Percentiles rank a stretch among this genome's conserved stretches.
These are phyloP conservation scores for Tetragonia tetragonoides DNA, from an alignment of 148 eudicot species.

Conservation along the genomic window DNA sequence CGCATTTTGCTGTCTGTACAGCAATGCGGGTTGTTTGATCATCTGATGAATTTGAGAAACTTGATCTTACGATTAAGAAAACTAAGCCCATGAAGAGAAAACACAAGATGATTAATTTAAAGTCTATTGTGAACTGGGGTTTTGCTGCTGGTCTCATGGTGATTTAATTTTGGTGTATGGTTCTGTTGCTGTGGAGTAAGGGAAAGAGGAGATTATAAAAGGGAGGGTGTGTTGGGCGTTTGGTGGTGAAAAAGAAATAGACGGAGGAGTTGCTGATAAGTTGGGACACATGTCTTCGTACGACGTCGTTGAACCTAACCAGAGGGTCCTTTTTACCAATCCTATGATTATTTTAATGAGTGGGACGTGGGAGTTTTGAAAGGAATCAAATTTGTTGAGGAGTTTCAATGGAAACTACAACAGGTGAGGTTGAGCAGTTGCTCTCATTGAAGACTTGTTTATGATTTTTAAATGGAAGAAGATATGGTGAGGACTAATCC, in stretches of 20 bases:
- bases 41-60: not conserved
- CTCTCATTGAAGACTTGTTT: not conserved
- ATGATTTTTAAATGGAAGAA: not conserved
- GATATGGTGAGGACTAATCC: not conserved
- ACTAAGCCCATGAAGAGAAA: not conserved
- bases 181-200: too few relatives aligned
- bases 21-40: not conserved
- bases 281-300: not conserved
- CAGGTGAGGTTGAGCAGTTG: conserved; percentile 7
- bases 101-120: conserved; percentile 6
- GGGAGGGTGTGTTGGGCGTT: too few relatives aligned
- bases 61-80: conserved; percentile 19
- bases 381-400: conserved; percentile 12
- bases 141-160: conserved; percentile 18
- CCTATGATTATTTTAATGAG: not conserved
- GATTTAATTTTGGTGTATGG: not conserved
- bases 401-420: not conserved
- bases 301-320: not conserved
- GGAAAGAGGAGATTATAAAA: not conserved
- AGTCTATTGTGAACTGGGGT: not conserved
- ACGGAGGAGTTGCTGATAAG: not conserved
- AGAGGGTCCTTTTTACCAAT: too few relatives aligned
- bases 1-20: conserved; percentile 18
- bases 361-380: not conserved
- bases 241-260: too few relatives aligned